Percentiles rank a stretch among this genome's conserved stretches.
These are phyloP conservation scores for Ilex asprella DNA, from an alignment of 257 asterid species.

Conservation along the genomic window DNA sequence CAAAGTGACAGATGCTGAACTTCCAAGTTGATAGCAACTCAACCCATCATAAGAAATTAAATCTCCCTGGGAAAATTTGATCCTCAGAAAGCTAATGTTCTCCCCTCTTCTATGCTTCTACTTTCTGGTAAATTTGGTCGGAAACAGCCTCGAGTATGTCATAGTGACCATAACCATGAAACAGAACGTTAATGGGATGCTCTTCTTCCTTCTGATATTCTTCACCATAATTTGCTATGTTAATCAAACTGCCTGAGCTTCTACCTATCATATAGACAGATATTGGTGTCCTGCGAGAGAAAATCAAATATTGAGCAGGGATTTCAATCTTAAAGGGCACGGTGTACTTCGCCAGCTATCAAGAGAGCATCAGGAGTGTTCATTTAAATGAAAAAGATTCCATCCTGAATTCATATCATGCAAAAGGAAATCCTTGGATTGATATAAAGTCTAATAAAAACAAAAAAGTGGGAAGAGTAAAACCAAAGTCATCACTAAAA, in stretches of 20 bases:
- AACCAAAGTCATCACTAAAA: too few relatives aligned
- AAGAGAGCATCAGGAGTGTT: too few relatives aligned
- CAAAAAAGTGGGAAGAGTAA: too few relatives aligned
- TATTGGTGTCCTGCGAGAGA: conserved; percentile 56
- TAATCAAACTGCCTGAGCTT: conserved; percentile 36
- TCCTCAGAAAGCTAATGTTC: conserved; percentile 7
- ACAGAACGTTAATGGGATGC: conserved; percentile 49
- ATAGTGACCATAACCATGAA: conserved; percentile 86
- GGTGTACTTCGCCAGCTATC: too few relatives aligned
- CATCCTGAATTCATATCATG: too few relatives aligned
- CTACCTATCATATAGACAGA: conserved; percentile 62
- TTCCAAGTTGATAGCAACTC: not conserved
- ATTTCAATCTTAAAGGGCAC: not conserved
- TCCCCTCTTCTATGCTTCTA: conserved; percentile 17
- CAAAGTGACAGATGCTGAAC: conserved; percentile 12
- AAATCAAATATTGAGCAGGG: not conserved
- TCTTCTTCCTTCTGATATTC: conserved; percentile 46
- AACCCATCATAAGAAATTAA: not conserved
- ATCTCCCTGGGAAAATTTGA: conserved; percentile 18
- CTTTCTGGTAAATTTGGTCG: conserved; percentile 14
- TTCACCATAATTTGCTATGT: conserved; percentile 66
- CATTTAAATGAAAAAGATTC: too few relatives aligned
- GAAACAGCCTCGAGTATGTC: conserved; percentile 54
- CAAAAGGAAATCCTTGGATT: too few relatives aligned
- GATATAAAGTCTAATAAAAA: too few relatives aligned